Conservation (phyloP, 2,329 filamentous ascomycete species). For the Emmonsiellopsis sp. region DNA sequence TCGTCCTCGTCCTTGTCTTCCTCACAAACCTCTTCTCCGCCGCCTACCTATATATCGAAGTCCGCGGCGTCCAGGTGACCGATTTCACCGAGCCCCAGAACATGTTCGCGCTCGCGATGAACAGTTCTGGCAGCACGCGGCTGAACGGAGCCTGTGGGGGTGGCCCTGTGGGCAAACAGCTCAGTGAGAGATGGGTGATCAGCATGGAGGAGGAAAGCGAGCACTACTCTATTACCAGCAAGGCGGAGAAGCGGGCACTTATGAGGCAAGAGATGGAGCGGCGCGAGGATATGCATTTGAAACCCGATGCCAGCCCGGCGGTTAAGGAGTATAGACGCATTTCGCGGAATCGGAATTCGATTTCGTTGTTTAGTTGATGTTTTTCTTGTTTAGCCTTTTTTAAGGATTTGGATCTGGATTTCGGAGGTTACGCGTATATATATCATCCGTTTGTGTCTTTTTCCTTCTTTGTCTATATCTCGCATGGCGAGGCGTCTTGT, state of each 20-base stretch:
- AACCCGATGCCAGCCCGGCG: slow-evolving; percentile 17
- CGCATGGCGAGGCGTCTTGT: background rate
- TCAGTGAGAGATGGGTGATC: slow-evolving; percentile 37
- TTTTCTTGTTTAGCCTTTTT: background rate
- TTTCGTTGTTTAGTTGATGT: slow-evolving; percentile 18
- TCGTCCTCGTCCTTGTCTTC: slow-evolving; percentile 57
- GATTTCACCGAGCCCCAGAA: slow-evolving; percentile 74
- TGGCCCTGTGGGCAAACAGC: slow-evolving; percentile 43
- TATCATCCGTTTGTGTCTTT: background rate
- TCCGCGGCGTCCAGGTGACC: slow-evolving; percentile 53
- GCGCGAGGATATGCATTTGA: slow-evolving; percentile 10
- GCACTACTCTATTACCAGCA: slow-evolving; percentile 42
- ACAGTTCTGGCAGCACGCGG: slow-evolving; percentile 45
- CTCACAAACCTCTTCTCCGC: slow-evolving; percentile 58
- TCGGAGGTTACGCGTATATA: background rate
- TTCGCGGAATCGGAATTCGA: slow-evolving; percentile 18
- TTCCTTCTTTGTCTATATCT: background rate
- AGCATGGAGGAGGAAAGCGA: slow-evolving; percentile 38
- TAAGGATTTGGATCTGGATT: background rate
- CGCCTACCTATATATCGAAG: slow-evolving; percentile 49
- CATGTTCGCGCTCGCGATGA: slow-evolving; percentile 62
- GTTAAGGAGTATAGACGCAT: slow-evolving; percentile 25
- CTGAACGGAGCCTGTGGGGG: slow-evolving; percentile 49
- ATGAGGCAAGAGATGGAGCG: slow-evolving; percentile 3
- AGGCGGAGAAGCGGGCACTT: slow-evolving; percentile 14